A percentile compares a stretch with the other conserved stretches of the same genome.
Conservation (phyloP, 2,329 filamentous ascomycete species). For the Talaromyces sp. region DNA sequence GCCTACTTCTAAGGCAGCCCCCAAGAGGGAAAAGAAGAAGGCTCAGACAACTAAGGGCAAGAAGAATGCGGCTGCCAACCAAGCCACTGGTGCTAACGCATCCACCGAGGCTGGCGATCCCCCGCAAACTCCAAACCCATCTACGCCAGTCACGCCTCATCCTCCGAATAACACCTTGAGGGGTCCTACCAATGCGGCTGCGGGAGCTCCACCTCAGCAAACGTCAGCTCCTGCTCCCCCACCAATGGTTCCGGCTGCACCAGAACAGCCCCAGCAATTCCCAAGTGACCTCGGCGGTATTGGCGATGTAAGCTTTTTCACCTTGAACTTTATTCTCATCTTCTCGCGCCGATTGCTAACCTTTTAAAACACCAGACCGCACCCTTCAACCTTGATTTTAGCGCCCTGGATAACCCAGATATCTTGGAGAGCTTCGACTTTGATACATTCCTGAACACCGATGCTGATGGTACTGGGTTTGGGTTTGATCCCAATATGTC, state of each 20-base stretch:
- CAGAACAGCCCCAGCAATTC: constrained; percentile 35
- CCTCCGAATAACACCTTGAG: constrained; percentile 50
- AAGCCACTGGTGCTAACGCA: constrained; percentile 47
- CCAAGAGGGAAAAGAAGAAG: constrained; percentile 62
- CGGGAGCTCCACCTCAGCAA: constrained; percentile 36
- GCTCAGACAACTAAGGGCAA: constrained; percentile 56
- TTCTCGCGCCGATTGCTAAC: constrained; percentile 18
- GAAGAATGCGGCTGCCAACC: constrained; percentile 47
- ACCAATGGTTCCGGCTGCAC: constrained; percentile 38
- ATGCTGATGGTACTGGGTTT: constrained; percentile 46
- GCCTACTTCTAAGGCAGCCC: constrained; percentile 60
- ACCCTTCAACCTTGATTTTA: constrained; percentile 48
- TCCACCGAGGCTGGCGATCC: constrained; percentile 51
- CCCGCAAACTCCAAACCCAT: constrained; percentile 49
- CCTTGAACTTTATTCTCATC: not conserved
- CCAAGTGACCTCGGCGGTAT: constrained; percentile 39
- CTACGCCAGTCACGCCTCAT: constrained; percentile 52
- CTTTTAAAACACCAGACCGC: constrained; percentile 25
- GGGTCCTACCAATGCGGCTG: constrained; percentile 39
- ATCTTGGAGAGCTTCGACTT: constrained; percentile 64
- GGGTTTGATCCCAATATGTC: constrained; percentile 46
- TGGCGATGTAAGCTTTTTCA: constrained; percentile 38
- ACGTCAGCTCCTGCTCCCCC: constrained; percentile 41
- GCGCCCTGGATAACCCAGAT: constrained; percentile 49
- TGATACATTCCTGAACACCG: constrained; percentile 66